Percentiles rank a stretch among this genome's conserved stretches.
Evolutionary conservation across 345 rosid genomes (phyloP).

Genomic region (Litchi chinensis): DNA sequence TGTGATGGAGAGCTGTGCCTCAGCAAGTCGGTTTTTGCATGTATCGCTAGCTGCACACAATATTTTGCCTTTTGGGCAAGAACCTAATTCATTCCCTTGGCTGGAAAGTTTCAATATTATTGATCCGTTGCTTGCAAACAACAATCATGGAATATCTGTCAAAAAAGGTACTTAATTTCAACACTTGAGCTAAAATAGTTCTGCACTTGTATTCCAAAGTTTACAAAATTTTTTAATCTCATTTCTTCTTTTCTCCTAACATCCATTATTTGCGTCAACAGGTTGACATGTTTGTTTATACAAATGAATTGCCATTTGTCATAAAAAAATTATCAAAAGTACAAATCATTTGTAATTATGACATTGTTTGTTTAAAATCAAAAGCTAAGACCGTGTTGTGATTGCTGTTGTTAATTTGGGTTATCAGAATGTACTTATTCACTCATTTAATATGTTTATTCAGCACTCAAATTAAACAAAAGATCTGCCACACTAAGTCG

Average conservation of each 20-base stretch:
- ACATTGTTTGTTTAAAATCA: neutral
- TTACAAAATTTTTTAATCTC: neutral
- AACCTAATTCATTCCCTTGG: conserved; percentile 42
- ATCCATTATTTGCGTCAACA: neutral
- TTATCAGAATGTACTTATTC: neutral
- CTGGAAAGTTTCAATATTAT: conserved; percentile 60
- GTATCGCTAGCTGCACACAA: conserved; percentile 48
- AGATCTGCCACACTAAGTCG: neutral
- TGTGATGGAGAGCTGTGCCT: conserved; percentile 46
- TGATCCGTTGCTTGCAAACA: conserved; percentile 70
- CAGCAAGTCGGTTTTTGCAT: conserved; percentile 49
- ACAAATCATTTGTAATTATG: neutral
- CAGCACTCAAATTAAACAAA: neutral
- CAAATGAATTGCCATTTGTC: neutral
- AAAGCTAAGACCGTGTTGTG: neutral
- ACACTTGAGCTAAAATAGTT: neutral
- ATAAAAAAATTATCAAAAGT: neutral
- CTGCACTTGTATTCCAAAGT: neutral
- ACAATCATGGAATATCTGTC: conserved; percentile 68
- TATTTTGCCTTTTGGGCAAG: conserved; percentile 47
- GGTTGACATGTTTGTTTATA: neutral
- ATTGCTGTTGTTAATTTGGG: neutral
- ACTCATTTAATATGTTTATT: neutral
- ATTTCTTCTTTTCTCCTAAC: neutral
- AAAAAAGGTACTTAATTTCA: conserved; percentile 45